These are phyloP conservation scores for Kwoniella bestiolae DNA, from an alignment of 768 basidiomycete species.

Conservation along the genomic window DNA sequence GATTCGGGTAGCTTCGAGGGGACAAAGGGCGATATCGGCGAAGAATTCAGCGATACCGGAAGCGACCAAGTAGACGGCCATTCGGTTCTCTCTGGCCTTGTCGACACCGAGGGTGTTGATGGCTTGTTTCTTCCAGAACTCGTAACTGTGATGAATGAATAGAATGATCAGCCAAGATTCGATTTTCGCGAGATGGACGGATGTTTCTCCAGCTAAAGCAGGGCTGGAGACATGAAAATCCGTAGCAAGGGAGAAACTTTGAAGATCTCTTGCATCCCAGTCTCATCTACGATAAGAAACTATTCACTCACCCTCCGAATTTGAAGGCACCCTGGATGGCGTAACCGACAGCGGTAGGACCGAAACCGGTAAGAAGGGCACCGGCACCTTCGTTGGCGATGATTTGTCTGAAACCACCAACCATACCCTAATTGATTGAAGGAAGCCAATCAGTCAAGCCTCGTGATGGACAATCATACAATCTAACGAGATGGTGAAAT, in stretches of 20 bases:
- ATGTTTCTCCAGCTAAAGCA: too few species aligned
- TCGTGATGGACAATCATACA: background rate
- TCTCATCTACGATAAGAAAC: background rate
- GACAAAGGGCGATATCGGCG: constrained; percentile 94
- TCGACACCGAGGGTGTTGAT: constrained; percentile 82
- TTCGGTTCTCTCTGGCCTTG: constrained; percentile 70
- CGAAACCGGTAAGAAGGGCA: constrained; percentile 93
- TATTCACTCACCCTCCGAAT: constrained; percentile 71
- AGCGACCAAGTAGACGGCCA: constrained; percentile 88
- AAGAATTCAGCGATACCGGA: constrained; percentile 95
- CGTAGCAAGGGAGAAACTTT: too few species aligned
- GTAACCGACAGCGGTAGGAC: constrained; percentile 90
- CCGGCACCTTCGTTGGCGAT: constrained; percentile 82
- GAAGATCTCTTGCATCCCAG: too few species aligned
- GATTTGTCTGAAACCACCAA: constrained; percentile 84
- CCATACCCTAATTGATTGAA: constrained; percentile 64
- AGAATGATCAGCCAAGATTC: background rate
- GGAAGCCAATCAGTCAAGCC: background rate
- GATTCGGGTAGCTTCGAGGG: constrained; percentile 69
- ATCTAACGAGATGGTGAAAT: background rate
- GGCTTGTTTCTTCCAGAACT: constrained; percentile 92
- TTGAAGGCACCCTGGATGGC: constrained; percentile 98
- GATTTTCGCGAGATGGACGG: too few species aligned
- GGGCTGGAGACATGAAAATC: too few species aligned
- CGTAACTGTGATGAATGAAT: constrained; percentile 63